phyloP scores from a whole-genome alignment of 805 yeast genomes.

The Lachancea nothofagi region DNA sequence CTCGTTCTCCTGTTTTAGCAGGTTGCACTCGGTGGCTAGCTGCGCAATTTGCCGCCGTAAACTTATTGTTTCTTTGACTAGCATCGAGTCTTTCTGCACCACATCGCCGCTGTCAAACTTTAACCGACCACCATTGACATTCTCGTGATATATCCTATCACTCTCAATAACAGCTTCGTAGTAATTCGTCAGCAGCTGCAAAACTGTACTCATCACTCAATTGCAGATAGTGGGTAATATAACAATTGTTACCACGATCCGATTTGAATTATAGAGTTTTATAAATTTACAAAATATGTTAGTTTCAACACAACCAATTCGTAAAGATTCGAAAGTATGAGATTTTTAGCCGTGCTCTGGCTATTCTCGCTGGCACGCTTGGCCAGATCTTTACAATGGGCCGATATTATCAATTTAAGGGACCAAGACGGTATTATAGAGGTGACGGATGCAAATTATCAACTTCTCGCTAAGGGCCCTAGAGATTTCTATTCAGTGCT shows the following conservation, averaged over 20 bases:
- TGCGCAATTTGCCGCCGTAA: conserved; percentile 34
- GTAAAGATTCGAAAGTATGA: no score
- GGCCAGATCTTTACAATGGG: conserved; percentile 16
- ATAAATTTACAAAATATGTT: no score
- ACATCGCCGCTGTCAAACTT: not conserved
- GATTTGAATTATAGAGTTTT: no score
- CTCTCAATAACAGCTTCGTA: conserved; percentile 27
- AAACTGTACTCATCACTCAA: conserved; percentile 21
- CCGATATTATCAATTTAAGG: conserved; percentile 14
- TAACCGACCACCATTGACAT: conserved; percentile 4
- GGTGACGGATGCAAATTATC: conserved; percentile 39
- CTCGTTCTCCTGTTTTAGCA: conserved; percentile 29
- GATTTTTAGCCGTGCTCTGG: not conserved
- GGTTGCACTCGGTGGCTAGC: conserved; percentile 31
- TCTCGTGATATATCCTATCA: conserved; percentile 22
- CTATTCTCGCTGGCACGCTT: conserved; percentile 2
- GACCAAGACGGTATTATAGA: conserved; percentile 38
- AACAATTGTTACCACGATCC: no score
- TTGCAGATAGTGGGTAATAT: no score
- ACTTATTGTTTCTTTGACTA: conserved; percentile 29
- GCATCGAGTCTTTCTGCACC: conserved; percentile 12
- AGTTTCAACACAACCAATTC: no score
- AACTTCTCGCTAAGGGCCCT: conserved; percentile 39
- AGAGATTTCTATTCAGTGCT: conserved; percentile 48
- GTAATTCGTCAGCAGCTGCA: conserved; percentile 26